Evolutionary conservation across 73 alveolate genomes (phyloP).

Genomic region (Blepharisma japonicum): DNA sequence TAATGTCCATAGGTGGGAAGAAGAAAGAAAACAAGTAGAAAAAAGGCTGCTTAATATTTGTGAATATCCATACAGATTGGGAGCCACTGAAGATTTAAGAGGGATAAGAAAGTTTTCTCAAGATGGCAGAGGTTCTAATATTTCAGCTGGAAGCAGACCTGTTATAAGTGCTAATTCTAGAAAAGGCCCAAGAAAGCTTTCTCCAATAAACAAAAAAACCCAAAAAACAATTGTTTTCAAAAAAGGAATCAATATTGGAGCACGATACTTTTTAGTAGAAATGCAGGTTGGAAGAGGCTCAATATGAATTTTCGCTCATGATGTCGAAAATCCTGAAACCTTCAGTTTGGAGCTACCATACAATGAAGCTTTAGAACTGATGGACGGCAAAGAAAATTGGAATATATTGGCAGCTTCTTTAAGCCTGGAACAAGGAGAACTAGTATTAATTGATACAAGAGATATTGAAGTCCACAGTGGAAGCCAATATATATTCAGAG

Average conservation of each 20-base stretch:
- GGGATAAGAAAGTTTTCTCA: not conserved
- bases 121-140: not conserved
- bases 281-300: slow-evolving; percentile 46
- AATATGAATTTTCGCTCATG: slow-evolving; percentile 61
- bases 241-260: slow-evolving; percentile 55
- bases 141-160: not conserved
- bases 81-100: not conserved
- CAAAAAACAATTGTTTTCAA: slow-evolving; percentile 34
- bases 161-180: slow-evolving; percentile 1
- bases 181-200: slow-evolving; percentile 20
- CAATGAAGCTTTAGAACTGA: slow-evolving; percentile 52
- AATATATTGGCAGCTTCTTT: slow-evolving; percentile 49
- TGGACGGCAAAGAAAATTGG: slow-evolving; percentile 47
- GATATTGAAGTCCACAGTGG: not conserved
- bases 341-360: slow-evolving; percentile 53
- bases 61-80: slow-evolving; percentile 53
- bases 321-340: slow-evolving; percentile 66
- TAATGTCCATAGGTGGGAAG: slow-evolving; percentile 49
- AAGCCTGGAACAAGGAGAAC: slow-evolving; percentile 42
- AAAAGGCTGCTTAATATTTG: slow-evolving; percentile 39
- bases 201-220: not conserved
- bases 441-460: slow-evolving; percentile 16
- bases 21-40: slow-evolving; percentile 38
- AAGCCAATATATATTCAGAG: too few species aligned
- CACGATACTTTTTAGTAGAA: slow-evolving; percentile 56